Percentiles rank a stretch among this genome's conserved stretches.
Evolutionary conservation across 371 early-diverging fungal genomes (phyloP).

Genomic region (Mucor piriformis): DNA sequence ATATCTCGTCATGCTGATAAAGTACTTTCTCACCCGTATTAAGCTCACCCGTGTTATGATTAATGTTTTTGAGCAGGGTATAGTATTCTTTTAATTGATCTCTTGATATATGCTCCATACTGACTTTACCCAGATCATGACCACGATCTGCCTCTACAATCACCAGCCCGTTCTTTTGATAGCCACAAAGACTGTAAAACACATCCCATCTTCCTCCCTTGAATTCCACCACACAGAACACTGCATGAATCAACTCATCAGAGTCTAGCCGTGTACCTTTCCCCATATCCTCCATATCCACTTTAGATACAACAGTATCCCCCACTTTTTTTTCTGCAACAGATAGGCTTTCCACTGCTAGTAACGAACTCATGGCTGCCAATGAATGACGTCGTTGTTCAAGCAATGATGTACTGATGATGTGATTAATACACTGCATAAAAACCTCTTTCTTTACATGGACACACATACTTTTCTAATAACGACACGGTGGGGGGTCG

Average conservation of each 20-base stretch:
- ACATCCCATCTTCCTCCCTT: slow-evolving; percentile 88
- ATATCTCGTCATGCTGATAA: slow-evolving; percentile 51
- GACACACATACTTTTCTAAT: background rate
- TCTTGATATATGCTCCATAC: slow-evolving; percentile 26
- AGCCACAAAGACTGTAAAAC: slow-evolving; percentile 52
- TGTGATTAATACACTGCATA: background rate
- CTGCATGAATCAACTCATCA: slow-evolving; percentile 51
- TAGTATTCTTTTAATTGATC: slow-evolving; percentile 23
- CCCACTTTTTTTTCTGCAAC: slow-evolving; percentile 24
- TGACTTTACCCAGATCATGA: slow-evolving; percentile 90
- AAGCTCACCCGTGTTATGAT: background rate
- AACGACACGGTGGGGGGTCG: slow-evolving; percentile 22
- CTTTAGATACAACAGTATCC: slow-evolving; percentile 10
- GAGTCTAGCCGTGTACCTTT: slow-evolving; percentile 59
- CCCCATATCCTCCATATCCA: slow-evolving; percentile 47
- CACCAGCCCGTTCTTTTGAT: slow-evolving; percentile 69
- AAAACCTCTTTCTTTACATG: too few species aligned
- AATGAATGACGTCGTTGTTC: slow-evolving; percentile 44
- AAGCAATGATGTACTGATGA: background rate
- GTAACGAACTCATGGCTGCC: slow-evolving; percentile 14
- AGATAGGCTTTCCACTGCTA: slow-evolving; percentile 4
- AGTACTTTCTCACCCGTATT: slow-evolving; percentile 18
- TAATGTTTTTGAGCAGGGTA: slow-evolving; percentile 18
- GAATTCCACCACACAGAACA: slow-evolving; percentile 84
- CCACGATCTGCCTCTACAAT: slow-evolving; percentile 98